phyloP scores from a whole-genome alignment of 345 rosid genomes.

The Physaria fendleri region DNA sequence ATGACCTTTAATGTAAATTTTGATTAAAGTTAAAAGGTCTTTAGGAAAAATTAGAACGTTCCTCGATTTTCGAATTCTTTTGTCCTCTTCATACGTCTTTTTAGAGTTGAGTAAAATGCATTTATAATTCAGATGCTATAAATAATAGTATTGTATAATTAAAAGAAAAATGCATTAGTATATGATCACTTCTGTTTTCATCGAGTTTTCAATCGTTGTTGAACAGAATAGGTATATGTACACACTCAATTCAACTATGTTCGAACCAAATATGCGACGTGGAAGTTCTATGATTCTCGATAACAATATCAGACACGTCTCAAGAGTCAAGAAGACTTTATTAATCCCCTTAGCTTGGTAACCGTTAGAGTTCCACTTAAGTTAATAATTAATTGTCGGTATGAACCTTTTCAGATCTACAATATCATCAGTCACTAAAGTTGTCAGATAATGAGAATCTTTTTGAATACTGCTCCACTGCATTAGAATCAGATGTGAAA shows the following conservation, averaged over 20 bases:
- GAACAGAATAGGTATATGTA: neutral
- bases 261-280: neutral
- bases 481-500: no score
- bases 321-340: neutral
- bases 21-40: neutral
- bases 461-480: no score
- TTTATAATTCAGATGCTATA: neutral
- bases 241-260: neutral
- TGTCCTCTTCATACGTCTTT: conserved; percentile 25
- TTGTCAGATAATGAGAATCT: no score
- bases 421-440: neutral
- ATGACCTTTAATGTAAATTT: conserved; percentile 8
- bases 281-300: neutral
- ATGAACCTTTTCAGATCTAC: neutral
- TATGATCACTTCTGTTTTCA: neutral
- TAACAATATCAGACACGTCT: conserved; percentile 14
- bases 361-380: conserved; percentile 19
- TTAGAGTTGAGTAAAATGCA: conserved; percentile 19
- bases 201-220: neutral
- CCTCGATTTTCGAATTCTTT: conserved; percentile 15
- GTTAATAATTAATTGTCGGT: neutral
- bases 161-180: conserved; percentile 4
- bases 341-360: conserved; percentile 16
- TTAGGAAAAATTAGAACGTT: conserved; percentile 33
- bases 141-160: no score